Base-by-base conservation (phyloP, 73 alveolate genomes). In the Paramecium tetraurelia region DNA sequence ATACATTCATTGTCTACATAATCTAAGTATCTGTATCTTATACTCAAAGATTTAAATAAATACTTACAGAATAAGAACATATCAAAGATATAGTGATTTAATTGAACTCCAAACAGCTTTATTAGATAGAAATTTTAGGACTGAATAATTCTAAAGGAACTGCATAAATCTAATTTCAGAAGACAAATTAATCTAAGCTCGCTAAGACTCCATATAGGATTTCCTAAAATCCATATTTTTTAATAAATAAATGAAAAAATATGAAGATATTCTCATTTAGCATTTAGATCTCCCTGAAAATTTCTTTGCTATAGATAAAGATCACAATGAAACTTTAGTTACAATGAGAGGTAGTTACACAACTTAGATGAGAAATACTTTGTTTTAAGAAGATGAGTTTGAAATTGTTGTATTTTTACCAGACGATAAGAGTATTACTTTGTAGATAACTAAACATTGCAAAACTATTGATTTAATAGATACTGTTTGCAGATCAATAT, bases 211-310 rank as follows among this genome's bases (percentile, higher is more conserved):
- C 0, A 77, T 77, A 16, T 5, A 12, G 12, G 11, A 77, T 9
- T 77, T 77, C 12, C 40, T 77, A 22, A 38, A 38, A 9, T 20
- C 68, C 8, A 35, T 77, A 38, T 77, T 77, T 29, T 27, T 27
- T 1, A 41, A 38, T 41, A 38, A 16, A 27, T 8, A 41, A n/a
- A 27, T 77, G 70, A 38, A 38, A 22, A 27, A 35, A 7, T 38
- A 27, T 21, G 16, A 41, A 77, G 71, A 35, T 44, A 41, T 38
- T 21, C 40, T 77, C 36, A 77, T 77, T 16, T 21, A 11, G 16
- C 70, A 35, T 27, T 14, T 77, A 16, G 89, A 77, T 21, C 48
- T 77, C 2, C 89, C 89, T 38, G 89, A 77, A 14, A 77, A 77
- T 18, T 38, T 77, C 24, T 77, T 77, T 77, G 8, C 1, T 2